A percentile compares a stretch with the other conserved stretches of the same genome.
phyloP scores from a whole-genome alignment of 306 rosid species.

The Senna siamea region DNA sequence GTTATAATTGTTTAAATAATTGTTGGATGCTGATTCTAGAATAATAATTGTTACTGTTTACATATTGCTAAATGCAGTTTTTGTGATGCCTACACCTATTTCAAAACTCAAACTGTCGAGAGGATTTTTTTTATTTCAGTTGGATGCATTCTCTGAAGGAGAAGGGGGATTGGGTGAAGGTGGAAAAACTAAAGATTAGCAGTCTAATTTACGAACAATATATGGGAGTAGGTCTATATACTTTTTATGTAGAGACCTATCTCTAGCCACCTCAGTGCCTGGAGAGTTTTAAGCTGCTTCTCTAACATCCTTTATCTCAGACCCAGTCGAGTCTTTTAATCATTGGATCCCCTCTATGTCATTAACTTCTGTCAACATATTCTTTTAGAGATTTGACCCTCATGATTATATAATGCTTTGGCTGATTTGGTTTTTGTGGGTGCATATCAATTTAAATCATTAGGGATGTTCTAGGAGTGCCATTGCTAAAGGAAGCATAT shows the following conservation, averaged over 20 bases:
- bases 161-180: neutral
- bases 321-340: neutral
- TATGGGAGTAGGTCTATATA: neutral
- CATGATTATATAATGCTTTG: neutral
- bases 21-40: constrained; percentile 33
- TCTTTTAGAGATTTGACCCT: neutral
- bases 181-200: constrained; percentile 1
- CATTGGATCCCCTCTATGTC: constrained; percentile 9
- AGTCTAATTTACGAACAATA: neutral
- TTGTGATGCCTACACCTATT: constrained; percentile 8
- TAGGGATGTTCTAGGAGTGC: neutral
- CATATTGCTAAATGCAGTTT: constrained; percentile 5
- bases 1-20: constrained; percentile 26
- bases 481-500: neutral
- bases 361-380: constrained; percentile 2
- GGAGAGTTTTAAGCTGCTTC: neutral
- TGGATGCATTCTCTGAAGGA: neutral
- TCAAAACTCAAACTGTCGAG: constrained; percentile 4
- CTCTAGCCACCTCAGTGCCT: neutral
- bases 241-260: neutral
- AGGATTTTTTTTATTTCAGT: constrained; percentile 27
- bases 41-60: constrained; percentile 15
- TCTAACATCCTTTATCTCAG: neutral
- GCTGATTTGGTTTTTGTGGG: neutral
- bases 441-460: neutral